phyloP scores from a whole-genome alignment of 2,329 filamentous ascomycete species.

The Fusarium nematophilum region DNA sequence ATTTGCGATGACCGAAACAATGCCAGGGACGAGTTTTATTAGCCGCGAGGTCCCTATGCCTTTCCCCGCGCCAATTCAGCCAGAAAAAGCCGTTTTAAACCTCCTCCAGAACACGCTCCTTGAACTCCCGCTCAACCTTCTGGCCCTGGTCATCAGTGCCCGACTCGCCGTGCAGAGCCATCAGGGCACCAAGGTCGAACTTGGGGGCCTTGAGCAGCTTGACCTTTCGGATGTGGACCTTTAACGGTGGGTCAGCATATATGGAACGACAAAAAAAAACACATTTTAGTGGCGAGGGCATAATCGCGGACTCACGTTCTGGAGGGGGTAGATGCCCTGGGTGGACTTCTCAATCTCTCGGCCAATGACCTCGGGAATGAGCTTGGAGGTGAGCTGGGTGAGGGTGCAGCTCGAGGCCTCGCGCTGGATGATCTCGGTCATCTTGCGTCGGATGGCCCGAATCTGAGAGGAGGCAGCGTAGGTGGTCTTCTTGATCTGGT shows the following conservation, averaged over 20 bases:
- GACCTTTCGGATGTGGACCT: constrained; percentile 99
- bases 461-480: constrained; percentile 98
- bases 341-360: constrained; percentile 99
- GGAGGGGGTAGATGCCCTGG: constrained; percentile 99
- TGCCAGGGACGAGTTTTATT: constrained; percentile 51
- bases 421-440: constrained; percentile 98
- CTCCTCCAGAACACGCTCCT: constrained; percentile 93
- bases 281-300: background rate
- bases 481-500: constrained; percentile 99
- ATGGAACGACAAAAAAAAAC: background rate
- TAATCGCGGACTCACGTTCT: constrained; percentile 78
- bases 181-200: constrained; percentile 97
- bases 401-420: constrained; percentile 96
- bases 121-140: constrained; percentile 99
- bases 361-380: constrained; percentile 99
- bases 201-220: constrained; percentile 99
- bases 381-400: constrained; percentile 96
- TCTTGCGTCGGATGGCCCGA: constrained; percentile 98
- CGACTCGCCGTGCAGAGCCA: constrained; percentile 98
- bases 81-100: constrained; percentile 74
- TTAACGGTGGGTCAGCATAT: constrained; percentile 23
- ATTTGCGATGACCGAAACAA: constrained; percentile 58
- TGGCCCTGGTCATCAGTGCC: constrained; percentile 95
- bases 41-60: constrained; percentile 47
- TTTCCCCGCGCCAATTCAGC: constrained; percentile 46